These are phyloP conservation scores for Piedraia hortae DNA, from an alignment of 2,329 filamentous ascomycete species.

Conservation along the genomic window DNA sequence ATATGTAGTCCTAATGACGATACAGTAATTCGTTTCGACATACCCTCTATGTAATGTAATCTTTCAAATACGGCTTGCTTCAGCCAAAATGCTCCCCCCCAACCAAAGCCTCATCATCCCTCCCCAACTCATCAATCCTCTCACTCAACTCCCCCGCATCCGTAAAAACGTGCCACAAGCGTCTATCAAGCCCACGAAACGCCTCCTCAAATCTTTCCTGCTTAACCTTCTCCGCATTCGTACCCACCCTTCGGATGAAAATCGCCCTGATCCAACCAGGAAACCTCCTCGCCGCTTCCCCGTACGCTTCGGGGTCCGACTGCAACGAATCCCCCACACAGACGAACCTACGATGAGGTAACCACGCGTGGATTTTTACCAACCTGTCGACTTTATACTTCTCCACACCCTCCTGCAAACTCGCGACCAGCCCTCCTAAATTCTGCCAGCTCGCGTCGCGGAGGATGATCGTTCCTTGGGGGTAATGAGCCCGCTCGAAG, in stretches of 20 bases:
- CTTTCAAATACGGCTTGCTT: background rate
- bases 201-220: slow-evolving; percentile 67
- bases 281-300: slow-evolving; percentile 40
- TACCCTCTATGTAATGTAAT: too few relatives aligned
- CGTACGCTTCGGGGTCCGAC: slow-evolving; percentile 73
- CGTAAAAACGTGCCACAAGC: slow-evolving; percentile 60
- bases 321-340: slow-evolving; percentile 80
- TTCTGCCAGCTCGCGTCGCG: slow-evolving; percentile 73
- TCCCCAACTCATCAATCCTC: slow-evolving; percentile 10
- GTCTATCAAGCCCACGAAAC: slow-evolving; percentile 43
- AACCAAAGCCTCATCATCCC: slow-evolving; percentile 1
- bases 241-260: slow-evolving; percentile 58
- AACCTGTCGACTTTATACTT: slow-evolving; percentile 68
- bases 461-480: slow-evolving; percentile 53
- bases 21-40: too few relatives aligned
- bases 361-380: slow-evolving; percentile 47
- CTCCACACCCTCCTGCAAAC: slow-evolving; percentile 53
- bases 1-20: too few relatives aligned
- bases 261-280: slow-evolving; percentile 60
- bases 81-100: slow-evolving; percentile 1
- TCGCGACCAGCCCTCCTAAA: slow-evolving; percentile 48
- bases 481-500: slow-evolving; percentile 47
- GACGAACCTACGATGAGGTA: slow-evolving; percentile 54
- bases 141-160: slow-evolving; percentile 36
- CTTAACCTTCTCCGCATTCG: slow-evolving; percentile 43